Base-by-base conservation (phyloP, 768 basidiomycete genomes). In the Phallus indusiatus region DNA sequence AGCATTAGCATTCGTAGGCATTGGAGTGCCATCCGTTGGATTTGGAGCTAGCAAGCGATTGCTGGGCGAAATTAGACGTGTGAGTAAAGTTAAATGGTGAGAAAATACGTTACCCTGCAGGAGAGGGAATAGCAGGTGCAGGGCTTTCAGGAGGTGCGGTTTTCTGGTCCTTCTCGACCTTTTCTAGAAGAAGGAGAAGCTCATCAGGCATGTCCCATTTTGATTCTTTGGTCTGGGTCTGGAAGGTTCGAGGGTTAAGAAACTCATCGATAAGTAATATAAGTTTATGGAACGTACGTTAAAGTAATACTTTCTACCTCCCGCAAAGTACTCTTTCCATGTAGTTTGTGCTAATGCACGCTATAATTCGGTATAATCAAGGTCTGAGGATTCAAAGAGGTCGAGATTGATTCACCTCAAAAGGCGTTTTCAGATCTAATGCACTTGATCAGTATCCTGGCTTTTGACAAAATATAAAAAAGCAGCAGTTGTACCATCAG, bases 121-220 rank as follows among this genome's bases (percentile, higher is more conserved):
- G 46, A 20, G 7, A 59, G 9, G 47, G 0, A 46, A 28, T 53
- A 48, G 1, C 12, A 28, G 28, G 28, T 28, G 28, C 28, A 42
- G 42, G 42, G 12, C 14, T 42, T 42, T n/a, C 42, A 42, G n/a
- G 9, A 42, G 42, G n/a, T 21, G 68, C 74, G 12, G 68, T 67
- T 52, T 76, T 76, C 4, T 74, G 73, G 61, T 91, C 88, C 69
- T 88, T 88, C 71, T 92, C 89, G 0, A 94, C 86, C 65, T 86
- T 89, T 68, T 90, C 87, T 37, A 93, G 76, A 21, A 94, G 72
- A n/a, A 90, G 77, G 21, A 87, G 73, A 24, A 99, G 81, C 66
- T 98, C 94, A 56, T 92, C 86, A 10, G 96, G 96, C 84, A 95
- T 88, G 60, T 95, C 92, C 96, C 96, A 98, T 75, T 94, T 92